Conservation (phyloP, 2,329 filamentous ascomycete genomes). For the Botrytis galanthina region DNA sequence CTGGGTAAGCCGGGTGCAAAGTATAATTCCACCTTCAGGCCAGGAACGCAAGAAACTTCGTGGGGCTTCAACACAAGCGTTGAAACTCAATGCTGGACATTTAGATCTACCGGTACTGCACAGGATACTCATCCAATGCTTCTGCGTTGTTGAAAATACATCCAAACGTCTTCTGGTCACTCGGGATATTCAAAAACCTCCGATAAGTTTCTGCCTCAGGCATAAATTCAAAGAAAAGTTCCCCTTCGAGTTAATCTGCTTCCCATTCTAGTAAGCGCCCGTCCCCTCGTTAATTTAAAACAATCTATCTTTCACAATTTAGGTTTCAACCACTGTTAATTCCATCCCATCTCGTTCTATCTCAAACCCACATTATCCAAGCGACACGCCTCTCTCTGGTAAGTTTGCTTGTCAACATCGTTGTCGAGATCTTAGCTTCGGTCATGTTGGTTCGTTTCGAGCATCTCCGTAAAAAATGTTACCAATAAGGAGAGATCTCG, state of each 20-base stretch:
- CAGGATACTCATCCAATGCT: background rate
- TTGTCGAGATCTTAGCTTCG: background rate
- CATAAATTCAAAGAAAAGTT: background rate
- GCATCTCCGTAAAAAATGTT: background rate
- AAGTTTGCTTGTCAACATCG: background rate
- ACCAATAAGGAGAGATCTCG: background rate
- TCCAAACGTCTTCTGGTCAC: background rate
- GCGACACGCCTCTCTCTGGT: background rate
- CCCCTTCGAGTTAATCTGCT: background rate
- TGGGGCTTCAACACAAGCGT: background rate
- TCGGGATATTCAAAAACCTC: background rate
- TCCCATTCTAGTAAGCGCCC: background rate
- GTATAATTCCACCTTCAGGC: background rate
- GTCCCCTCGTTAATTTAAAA: background rate
- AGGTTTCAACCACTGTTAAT: background rate
- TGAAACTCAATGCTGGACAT: too few species aligned
- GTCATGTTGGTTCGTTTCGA: background rate
- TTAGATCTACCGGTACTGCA: background rate
- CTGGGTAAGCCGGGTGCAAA: background rate
- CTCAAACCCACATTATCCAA: background rate
- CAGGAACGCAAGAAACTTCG: too few species aligned
- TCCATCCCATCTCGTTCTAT: background rate
- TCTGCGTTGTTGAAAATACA: background rate
- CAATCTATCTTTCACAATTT: conserved; percentile 1
- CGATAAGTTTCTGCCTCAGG: background rate